Evolutionary conservation across 305 asterid genomes (phyloP).

Genomic region (Solanum aculeatissimum): DNA sequence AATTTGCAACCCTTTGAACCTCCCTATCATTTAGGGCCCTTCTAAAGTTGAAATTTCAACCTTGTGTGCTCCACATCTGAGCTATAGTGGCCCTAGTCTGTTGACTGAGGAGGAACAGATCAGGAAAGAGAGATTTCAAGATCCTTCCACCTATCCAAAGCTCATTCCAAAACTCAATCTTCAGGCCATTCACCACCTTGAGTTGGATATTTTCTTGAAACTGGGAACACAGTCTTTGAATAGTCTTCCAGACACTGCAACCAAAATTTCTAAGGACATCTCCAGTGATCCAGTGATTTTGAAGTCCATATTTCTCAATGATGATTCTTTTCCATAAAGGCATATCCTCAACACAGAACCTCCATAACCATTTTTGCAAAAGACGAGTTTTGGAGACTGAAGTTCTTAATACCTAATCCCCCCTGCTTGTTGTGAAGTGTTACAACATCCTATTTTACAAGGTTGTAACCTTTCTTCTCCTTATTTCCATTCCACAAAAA

Average conservation of each 20-base stretch:
- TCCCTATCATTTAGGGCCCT: no score
- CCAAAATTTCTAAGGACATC: background rate
- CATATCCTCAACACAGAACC: background rate
- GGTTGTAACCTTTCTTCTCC: background rate
- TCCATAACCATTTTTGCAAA: background rate
- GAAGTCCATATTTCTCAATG: background rate
- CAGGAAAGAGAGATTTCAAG: background rate
- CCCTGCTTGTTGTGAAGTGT: background rate
- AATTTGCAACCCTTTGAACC: no score
- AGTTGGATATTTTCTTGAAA: background rate
- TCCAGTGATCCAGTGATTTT: background rate
- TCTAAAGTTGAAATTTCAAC: no score
- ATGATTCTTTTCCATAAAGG: background rate
- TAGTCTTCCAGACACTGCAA: background rate
- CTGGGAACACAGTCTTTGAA: background rate
- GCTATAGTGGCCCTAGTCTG: no score
- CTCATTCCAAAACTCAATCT: background rate
- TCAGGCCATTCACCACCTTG: background rate
- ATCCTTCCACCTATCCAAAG: background rate
- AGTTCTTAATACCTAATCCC: background rate
- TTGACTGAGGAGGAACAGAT: no score
- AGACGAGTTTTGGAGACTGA: background rate
- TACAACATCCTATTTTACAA: background rate
- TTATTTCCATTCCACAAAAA: background rate
- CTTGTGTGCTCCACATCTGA: no score